Conservation (phyloP, 352 stramenopile genomes). For the Phytopythium kandeliae region DNA sequence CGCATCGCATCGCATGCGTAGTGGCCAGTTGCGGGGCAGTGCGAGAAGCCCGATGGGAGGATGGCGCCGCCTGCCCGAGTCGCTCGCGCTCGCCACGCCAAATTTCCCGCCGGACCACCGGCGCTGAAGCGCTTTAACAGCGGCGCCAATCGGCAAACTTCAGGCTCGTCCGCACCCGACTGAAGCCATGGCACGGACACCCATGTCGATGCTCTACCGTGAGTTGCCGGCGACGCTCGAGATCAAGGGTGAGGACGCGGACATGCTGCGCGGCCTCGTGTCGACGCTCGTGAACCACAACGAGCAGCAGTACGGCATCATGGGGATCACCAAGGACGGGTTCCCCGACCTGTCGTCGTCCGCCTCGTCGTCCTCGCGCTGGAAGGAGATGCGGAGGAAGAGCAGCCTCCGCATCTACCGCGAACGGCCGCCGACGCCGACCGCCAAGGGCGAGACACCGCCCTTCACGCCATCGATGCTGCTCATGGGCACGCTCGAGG, state of each 20-base stretch:
- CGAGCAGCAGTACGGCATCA: conserved; percentile 18
- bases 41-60: too few relatives aligned
- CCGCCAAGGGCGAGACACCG: conserved; percentile 1
- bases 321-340: conserved; percentile 22
- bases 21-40: too few relatives aligned
- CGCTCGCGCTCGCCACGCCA: background rate
- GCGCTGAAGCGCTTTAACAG: background rate
- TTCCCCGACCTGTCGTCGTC: conserved; percentile 13
- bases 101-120: background rate
- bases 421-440: conserved; percentile 9
- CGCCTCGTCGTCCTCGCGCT: conserved; percentile 3
- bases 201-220: background rate
- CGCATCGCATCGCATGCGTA: too few relatives aligned
- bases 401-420: conserved; percentile 25
- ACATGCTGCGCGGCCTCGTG: conserved; percentile 17
- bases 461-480: conserved; percentile 22
- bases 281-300: conserved; percentile 24
- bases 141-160: background rate
- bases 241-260: conserved; percentile 17
- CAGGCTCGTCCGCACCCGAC: background rate
- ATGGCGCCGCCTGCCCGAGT: background rate
- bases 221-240: conserved; percentile 16
- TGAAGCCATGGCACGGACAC: background rate
- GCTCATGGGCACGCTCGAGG: conserved; percentile 20
- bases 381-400: conserved; percentile 17